A percentile compares a stretch with the other conserved stretches of the same genome.
These are phyloP conservation scores for Tillandsia fasciculata DNA, from an alignment of 176 grass and related monocot genomes.

Conservation along the genomic window DNA sequence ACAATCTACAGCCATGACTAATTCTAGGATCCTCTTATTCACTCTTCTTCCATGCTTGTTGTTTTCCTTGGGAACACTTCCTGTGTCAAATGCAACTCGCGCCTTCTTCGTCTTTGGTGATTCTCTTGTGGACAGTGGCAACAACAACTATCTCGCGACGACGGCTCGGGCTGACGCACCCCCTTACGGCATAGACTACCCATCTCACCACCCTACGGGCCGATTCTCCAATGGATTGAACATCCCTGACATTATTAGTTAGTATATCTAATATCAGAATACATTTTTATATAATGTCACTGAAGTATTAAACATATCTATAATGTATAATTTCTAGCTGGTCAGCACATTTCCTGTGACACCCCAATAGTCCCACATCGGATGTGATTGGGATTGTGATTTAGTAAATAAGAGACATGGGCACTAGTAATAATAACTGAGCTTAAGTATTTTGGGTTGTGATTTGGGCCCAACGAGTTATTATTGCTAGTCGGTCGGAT, in stretches of 20 bases:
- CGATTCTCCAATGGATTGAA: constrained; percentile 87
- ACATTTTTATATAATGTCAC: background rate
- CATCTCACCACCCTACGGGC: constrained; percentile 48
- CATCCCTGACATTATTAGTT: constrained; percentile 86
- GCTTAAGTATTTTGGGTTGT: too few relatives aligned
- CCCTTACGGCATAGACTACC: constrained; percentile 75
- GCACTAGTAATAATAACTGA: too few relatives aligned
- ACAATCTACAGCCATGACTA: constrained; percentile 20
- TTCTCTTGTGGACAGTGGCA: constrained; percentile 88
- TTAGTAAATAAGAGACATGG: too few relatives aligned
- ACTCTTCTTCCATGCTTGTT: constrained; percentile 13
- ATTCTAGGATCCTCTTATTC: background rate
- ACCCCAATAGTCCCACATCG: too few relatives aligned
- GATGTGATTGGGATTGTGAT: too few relatives aligned
- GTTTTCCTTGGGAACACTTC: background rate
- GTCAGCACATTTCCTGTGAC: too few relatives aligned
- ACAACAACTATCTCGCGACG: constrained; percentile 80
- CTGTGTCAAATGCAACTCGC: constrained; percentile 29
- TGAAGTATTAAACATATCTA: too few relatives aligned
- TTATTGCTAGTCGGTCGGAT: too few relatives aligned
- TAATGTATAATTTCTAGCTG: too few relatives aligned
- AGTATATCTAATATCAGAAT: background rate
- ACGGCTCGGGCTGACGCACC: constrained; percentile 59
- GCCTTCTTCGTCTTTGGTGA: constrained; percentile 97
- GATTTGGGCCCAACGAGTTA: too few relatives aligned